These are phyloP conservation scores for Atkinsonella texensis DNA, from an alignment of 2,329 filamentous ascomycete species.

Conservation along the genomic window DNA sequence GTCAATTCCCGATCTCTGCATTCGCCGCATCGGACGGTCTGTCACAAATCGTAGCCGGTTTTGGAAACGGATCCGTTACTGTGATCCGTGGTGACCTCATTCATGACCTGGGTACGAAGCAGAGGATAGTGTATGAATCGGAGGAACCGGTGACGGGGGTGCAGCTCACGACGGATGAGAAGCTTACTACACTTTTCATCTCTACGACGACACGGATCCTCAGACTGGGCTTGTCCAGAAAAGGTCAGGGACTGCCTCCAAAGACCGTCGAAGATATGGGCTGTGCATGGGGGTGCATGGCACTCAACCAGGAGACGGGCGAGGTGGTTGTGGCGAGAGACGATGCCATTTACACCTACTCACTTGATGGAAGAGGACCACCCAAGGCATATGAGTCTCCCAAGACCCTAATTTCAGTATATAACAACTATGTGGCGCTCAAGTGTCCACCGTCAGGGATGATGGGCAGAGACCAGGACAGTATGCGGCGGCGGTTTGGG, in stretches of 20 bases:
- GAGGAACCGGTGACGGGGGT: slow-evolving; percentile 93
- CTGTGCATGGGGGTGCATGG: slow-evolving; percentile 92
- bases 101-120: slow-evolving; percentile 86
- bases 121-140: slow-evolving; percentile 90
- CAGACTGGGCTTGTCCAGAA: slow-evolving; percentile 75
- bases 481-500: slow-evolving; percentile 60
- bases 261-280: slow-evolving; percentile 81
- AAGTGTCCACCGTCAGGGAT: slow-evolving; percentile 59
- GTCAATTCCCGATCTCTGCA: slow-evolving; percentile 88
- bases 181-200: slow-evolving; percentile 71
- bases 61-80: slow-evolving; percentile 89
- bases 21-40: slow-evolving; percentile 81
- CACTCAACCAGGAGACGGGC: slow-evolving; percentile 63
- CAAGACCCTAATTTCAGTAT: slow-evolving; percentile 70
- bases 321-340: slow-evolving; percentile 88
- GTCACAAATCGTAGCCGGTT: slow-evolving; percentile 86
- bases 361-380: slow-evolving; percentile 68
- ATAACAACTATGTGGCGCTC: slow-evolving; percentile 76
- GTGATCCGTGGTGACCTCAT: slow-evolving; percentile 89
- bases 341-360: slow-evolving; percentile 93
- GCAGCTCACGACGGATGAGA: slow-evolving; percentile 53
- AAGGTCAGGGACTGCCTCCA: slow-evolving; percentile 79
- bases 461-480: slow-evolving; percentile 43
- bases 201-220: slow-evolving; percentile 82
- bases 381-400: slow-evolving; percentile 85